Percentiles rank a stretch among this genome's conserved stretches.
phyloP scores from a whole-genome alignment of 192 early-diverging fungal genomes.

The Rhizophagus sp. region DNA sequence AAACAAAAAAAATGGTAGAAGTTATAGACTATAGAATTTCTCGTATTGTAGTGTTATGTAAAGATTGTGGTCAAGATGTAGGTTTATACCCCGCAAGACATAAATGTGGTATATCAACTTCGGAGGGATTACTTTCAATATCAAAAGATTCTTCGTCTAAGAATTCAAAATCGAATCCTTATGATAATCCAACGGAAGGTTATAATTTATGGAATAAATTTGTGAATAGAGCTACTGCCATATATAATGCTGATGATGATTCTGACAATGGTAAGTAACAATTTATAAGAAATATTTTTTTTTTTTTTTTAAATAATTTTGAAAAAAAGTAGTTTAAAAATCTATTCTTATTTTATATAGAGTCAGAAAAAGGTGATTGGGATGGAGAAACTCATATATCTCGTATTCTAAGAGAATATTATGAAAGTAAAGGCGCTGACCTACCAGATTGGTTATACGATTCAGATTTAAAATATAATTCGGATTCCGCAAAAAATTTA shows the following conservation, averaged over 20 bases:
- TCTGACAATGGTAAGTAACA: constrained; percentile 21
- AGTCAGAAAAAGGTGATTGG: constrained; percentile 58
- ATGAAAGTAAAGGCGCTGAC: constrained; percentile 43
- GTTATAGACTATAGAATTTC: constrained; percentile 59
- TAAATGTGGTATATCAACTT: constrained; percentile 39
- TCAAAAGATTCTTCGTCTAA: constrained; percentile 27
- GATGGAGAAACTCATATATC: constrained; percentile 59
- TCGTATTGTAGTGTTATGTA: constrained; percentile 56
- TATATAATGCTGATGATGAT: constrained; percentile 4
- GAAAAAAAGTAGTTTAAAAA: too few species aligned
- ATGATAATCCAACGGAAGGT: not conserved
- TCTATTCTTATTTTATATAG: constrained; percentile 30
- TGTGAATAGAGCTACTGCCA: not conserved
- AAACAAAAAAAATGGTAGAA: constrained; percentile 7
- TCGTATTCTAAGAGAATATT: constrained; percentile 51
- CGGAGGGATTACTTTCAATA: constrained; percentile 38
- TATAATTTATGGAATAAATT: constrained; percentile 29
- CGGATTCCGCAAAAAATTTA: not conserved
- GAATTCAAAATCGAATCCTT: not conserved
- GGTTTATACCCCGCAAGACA: constrained; percentile 61
- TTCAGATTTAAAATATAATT: not conserved
- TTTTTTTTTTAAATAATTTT: not conserved
- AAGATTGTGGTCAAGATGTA: constrained; percentile 63
- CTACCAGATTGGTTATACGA: constrained; percentile 30
- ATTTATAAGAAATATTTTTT: not conserved